phyloP scores from a whole-genome alignment of 2,329 filamentous ascomycete species.

The Westerdykella aurantiaca region DNA sequence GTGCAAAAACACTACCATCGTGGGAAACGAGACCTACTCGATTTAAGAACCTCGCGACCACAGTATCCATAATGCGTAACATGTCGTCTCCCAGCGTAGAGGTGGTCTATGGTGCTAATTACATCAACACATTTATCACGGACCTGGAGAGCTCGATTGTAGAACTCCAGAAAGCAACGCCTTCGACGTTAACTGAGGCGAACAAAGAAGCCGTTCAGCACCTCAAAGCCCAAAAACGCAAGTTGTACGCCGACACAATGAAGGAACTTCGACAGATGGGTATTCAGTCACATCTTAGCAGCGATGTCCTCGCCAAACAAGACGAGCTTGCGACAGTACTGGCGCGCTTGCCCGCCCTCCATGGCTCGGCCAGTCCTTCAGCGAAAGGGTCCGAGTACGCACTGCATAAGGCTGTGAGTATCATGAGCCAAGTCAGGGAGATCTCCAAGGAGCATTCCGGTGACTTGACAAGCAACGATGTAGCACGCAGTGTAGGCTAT shows the following conservation, averaged over 20 bases:
- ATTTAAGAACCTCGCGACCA: slow-evolving; percentile 64
- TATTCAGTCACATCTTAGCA: slow-evolving; percentile 73
- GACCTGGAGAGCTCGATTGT: slow-evolving; percentile 63
- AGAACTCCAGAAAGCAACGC: slow-evolving; percentile 78
- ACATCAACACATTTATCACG: slow-evolving; percentile 62
- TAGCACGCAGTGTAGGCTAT: slow-evolving; percentile 71
- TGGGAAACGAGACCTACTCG: slow-evolving; percentile 52
- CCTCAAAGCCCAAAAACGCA: slow-evolving; percentile 83
- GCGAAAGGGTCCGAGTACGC: slow-evolving; percentile 57
- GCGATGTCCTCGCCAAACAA: slow-evolving; percentile 67
- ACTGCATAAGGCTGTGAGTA: slow-evolving; percentile 72
- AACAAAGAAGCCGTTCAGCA: slow-evolving; percentile 81
- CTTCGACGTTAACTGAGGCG: slow-evolving; percentile 72
- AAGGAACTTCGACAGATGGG: slow-evolving; percentile 84
- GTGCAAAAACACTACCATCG: slow-evolving; percentile 15
- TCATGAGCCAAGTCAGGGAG: slow-evolving; percentile 62
- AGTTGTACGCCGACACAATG: slow-evolving; percentile 82
- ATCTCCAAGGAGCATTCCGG: slow-evolving; percentile 69
- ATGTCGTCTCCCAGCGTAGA: slow-evolving; percentile 51
- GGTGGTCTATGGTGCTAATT: slow-evolving; percentile 51
- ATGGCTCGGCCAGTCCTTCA: neutral
- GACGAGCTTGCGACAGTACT: slow-evolving; percentile 65
- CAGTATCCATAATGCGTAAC: slow-evolving; percentile 67
- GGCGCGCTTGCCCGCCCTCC: slow-evolving; percentile 42
- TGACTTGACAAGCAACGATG: slow-evolving; percentile 76